Evolutionary conservation across 164 flowering plant genomes (phyloP).

Genomic region (Malania oleifera): DNA sequence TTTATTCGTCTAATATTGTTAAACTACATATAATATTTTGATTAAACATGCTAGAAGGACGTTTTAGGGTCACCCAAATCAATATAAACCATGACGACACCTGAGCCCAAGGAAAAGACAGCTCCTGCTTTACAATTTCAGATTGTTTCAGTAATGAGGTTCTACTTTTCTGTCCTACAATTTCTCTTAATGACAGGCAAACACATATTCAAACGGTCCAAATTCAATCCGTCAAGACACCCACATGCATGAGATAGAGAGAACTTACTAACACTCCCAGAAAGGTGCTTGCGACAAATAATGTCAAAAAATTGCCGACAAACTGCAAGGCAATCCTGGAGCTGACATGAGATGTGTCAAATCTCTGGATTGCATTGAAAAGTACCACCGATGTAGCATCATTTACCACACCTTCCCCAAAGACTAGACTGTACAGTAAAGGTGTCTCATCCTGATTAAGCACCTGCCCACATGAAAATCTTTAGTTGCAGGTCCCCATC

Average conservation of each 20-base stretch:
- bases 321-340: slow-evolving; percentile 22
- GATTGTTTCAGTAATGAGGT: no score
- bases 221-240: no score
- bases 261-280: slow-evolving; percentile 46
- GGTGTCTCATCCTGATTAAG: slow-evolving; percentile 64
- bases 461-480: slow-evolving; percentile 27
- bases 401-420: slow-evolving; percentile 63
- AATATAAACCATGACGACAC: no score
- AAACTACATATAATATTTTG: no score
- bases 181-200: no score
- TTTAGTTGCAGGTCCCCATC: background rate
- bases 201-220: no score
- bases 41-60: no score
- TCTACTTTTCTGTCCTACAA: no score
- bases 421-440: slow-evolving; percentile 48
- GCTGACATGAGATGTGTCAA: slow-evolving; percentile 32
- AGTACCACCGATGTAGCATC: slow-evolving; percentile 58
- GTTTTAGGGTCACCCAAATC: no score
- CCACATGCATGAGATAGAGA: slow-evolving; percentile 2
- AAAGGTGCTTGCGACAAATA: slow-evolving; percentile 43
- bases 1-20: no score
- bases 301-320: slow-evolving; percentile 27
- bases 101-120: no score
- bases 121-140: no score
- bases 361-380: slow-evolving; percentile 49